Evolutionary conservation across 73 alveolate genomes (phyloP), one percentile per base, ranked within the genome.

Genomic region (Halteria grandinella): DNA sequence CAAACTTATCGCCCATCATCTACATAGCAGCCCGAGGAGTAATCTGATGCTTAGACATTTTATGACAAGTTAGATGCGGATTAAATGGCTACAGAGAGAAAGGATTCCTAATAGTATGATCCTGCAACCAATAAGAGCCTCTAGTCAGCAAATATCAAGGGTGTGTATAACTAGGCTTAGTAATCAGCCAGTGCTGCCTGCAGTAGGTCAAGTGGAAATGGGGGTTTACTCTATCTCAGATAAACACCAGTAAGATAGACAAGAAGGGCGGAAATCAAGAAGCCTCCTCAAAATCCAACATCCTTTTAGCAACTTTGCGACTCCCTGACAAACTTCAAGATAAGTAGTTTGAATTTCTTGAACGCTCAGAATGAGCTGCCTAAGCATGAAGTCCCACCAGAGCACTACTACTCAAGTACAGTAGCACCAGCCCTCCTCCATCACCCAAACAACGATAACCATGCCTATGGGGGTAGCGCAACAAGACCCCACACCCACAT

Each of bases 211-310:
- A 62, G n/a, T n/a, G n/a, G 78, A 14, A 39, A 62, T 20, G 78
- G 62, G 10, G 55, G 53, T 23, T 17, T 45, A 39, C 55, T 66
- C 15, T 66, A 66, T 27, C 66, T 66, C 24, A 51, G 80, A 17
- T 25, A 41, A 18, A 66, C 80, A 10, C 80, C 80, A 20, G 66
- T 66, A 4, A 66, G 47, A 47, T 7, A 66, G 20, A 44, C 66
- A 24, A 2, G 69, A 1, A 4, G 47, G 14, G 51, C 80, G 18
- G 20, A 66, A 44, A 39, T 15, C 15, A 8, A 41, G 24, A 66
- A 66, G 41, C 80, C 80, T 11, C 80, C 80, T 44, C 29, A 66
- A 66, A 66, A 63, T 10, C 80, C 80, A 11, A 44, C 62, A 20
- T 66, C 80, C 1, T 66, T 66, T 43, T 27, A 66, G 45, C 29